phyloP scores from a whole-genome alignment of 176 grass and related monocot species.

The Typha latifolia region DNA sequence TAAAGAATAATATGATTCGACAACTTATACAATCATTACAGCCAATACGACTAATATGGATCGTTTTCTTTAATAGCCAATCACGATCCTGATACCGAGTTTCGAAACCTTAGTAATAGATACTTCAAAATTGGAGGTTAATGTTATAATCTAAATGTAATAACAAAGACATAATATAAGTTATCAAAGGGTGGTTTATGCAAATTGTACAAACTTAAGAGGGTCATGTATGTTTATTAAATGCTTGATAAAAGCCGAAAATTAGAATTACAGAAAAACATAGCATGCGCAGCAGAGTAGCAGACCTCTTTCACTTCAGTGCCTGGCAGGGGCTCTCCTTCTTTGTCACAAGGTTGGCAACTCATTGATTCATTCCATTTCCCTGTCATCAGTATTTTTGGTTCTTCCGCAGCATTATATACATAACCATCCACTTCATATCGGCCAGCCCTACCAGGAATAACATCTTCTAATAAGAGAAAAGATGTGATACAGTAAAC shows the following conservation, averaged over 20 bases:
- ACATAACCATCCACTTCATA: constrained; percentile 95
- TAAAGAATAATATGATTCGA: no score
- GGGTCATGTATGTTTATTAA: no score
- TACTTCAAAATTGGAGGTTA: no score
- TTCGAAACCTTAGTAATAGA: no score
- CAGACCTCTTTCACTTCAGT: constrained; percentile 65
- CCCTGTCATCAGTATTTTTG: constrained; percentile 85
- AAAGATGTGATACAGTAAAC: background rate
- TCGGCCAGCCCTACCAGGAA: constrained; percentile 59
- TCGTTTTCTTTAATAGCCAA: no score
- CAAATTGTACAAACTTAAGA: no score
- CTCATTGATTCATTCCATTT: constrained; percentile 87
- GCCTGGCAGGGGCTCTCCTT: constrained; percentile 84
- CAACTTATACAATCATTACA: no score
- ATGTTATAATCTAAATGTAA: no score
- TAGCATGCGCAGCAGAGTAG: constrained; percentile 10
- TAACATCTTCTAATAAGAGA: background rate
- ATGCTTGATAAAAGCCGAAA: background rate
- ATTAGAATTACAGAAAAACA: background rate
- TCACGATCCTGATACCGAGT: no score
- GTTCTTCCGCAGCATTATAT: constrained; percentile 80
- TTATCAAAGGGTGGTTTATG: no score
- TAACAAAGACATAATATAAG: no score
- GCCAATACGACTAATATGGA: no score
- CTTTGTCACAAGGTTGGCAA: constrained; percentile 80